Base-by-base conservation (phyloP, 495 filamentous ascomycete species). In the Penicillium salamii region DNA sequence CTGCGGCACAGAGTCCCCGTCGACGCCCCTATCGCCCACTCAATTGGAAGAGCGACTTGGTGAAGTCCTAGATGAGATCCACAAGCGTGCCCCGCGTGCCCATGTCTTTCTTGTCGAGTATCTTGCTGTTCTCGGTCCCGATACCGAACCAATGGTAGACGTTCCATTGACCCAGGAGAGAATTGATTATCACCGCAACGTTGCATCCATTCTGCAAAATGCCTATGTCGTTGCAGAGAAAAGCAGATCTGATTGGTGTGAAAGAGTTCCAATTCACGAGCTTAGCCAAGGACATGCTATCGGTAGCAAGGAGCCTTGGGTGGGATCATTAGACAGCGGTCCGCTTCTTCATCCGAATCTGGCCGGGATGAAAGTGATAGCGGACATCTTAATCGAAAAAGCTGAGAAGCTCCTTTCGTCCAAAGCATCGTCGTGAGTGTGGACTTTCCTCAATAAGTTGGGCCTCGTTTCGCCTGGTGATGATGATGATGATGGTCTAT, bases 51-150 rank as follows among this genome's bases (percentile, higher is more conserved):
- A 50, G 2, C 50, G 69, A 21, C 64, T 74, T 39, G 63, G 55
- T 8, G 57, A 44, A 13, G 62, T 70, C 15, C 55, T 75, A 3
- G 69, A 75, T 38, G 46, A 41, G n/a, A 59, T 76, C 42, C 70
- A 72, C 42, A 52, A 42, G 34, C 58, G 39, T 26, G 68, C 72
- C 1, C 74, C 71, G 13, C 28, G 46, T 3, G 65, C 71, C 15
- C 53, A 46, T 4, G 54, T 77, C 17, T 63, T 61, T 14, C 58
- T 77, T 23, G 68, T 77, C 11, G 70, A 77, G 57, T 77, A 77
- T 46, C 58, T 75, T 37, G 62, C 72, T 17, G 46, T 77, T 13
- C 55, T 75, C 7, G 74, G 71, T 6, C 34, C 52, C 18, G 59
- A 65, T 43, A 68, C 64, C 17, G 54, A 51, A 23, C 53, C 74